Percentiles rank a stretch among this genome's conserved stretches.
phyloP scores from a whole-genome alignment of 1,284 basidiomycete species.

The Tremellales sp. region DNA sequence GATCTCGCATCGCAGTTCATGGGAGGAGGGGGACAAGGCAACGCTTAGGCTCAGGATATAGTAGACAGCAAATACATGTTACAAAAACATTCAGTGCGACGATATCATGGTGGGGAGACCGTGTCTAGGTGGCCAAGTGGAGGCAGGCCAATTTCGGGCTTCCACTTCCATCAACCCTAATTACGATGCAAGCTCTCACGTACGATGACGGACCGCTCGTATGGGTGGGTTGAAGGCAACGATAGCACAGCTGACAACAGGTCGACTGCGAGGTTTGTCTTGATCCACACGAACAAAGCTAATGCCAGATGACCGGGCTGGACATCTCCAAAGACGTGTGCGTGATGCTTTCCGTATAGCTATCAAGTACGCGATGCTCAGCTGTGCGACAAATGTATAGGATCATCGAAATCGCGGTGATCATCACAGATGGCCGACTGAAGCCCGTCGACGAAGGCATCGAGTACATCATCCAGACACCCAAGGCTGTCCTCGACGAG shows the following conservation, averaged over 20 bases:
- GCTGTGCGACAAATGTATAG: too few relatives aligned
- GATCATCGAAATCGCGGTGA: constrained; percentile 54
- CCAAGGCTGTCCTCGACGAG: constrained; percentile 50
- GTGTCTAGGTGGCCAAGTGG: too few relatives aligned
- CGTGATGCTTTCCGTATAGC: too few relatives aligned
- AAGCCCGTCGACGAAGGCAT: constrained; percentile 54
- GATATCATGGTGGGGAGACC: too few relatives aligned
- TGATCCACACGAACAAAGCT: constrained; percentile 11
- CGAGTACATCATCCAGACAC: constrained; percentile 52
- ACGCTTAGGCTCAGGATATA: constrained; percentile 6
- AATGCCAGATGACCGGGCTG: constrained; percentile 53
- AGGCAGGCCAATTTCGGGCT: too few relatives aligned
- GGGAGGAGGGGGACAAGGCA: constrained; percentile 3
- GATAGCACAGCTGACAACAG: constrained; percentile 6
- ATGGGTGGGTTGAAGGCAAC: constrained; percentile 34
- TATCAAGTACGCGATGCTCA: too few relatives aligned
- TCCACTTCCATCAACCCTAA: too few relatives aligned
- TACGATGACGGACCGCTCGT: constrained; percentile 48
- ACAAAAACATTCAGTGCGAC: too few relatives aligned
- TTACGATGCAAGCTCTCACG: constrained; percentile 20
- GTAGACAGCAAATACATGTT: constrained; percentile 3
- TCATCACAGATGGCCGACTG: constrained; percentile 54
- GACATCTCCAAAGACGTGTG: constrained; percentile 47
- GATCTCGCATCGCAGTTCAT: constrained; percentile 33
- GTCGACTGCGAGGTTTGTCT: constrained; percentile 26